Evolutionary conservation across 2,329 filamentous ascomycete species (phyloP).

Genomic region (Lojkania enalia): DNA sequence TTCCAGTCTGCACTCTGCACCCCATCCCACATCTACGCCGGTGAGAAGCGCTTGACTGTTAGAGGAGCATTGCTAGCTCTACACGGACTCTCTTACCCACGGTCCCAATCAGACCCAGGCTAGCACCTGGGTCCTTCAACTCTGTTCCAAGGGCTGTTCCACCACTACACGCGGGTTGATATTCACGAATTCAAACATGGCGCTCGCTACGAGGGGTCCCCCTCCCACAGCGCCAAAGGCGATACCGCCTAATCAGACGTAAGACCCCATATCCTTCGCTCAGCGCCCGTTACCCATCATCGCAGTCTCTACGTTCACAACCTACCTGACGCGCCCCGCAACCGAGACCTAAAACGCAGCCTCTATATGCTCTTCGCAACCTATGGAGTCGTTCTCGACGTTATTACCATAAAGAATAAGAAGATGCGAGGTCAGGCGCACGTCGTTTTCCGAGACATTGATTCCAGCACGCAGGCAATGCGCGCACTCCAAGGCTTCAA

Average conservation of each 20-base stretch:
- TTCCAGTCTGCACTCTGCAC: neutral
- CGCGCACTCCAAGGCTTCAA: conserved; percentile 81
- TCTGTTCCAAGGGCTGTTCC: neutral
- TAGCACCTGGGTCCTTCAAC: neutral
- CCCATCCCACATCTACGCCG: neutral
- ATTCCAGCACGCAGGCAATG: conserved; percentile 94
- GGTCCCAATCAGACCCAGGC: neutral
- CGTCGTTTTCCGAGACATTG: conserved; percentile 84
- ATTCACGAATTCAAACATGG: conserved; percentile 10
- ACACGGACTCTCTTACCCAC: too few relatives aligned
- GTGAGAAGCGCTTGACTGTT: too few relatives aligned
- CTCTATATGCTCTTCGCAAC: conserved; percentile 94
- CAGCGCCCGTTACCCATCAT: neutral
- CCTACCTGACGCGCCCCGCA: conserved; percentile 86
- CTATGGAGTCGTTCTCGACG: conserved; percentile 88
- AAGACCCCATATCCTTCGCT: neutral
- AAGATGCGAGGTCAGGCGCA: conserved; percentile 98
- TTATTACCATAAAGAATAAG: conserved; percentile 83
- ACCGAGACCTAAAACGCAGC: conserved; percentile 80
- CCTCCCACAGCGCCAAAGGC: conserved; percentile 4
- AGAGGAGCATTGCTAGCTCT: too few relatives aligned
- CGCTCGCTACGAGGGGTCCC: conserved; percentile 5
- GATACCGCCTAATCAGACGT: conserved; percentile 12
- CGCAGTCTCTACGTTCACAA: conserved; percentile 87
- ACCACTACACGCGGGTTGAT: neutral